Conservation (phyloP, 208 protist species). For the Acanthamoeba culbertsoni region DNA sequence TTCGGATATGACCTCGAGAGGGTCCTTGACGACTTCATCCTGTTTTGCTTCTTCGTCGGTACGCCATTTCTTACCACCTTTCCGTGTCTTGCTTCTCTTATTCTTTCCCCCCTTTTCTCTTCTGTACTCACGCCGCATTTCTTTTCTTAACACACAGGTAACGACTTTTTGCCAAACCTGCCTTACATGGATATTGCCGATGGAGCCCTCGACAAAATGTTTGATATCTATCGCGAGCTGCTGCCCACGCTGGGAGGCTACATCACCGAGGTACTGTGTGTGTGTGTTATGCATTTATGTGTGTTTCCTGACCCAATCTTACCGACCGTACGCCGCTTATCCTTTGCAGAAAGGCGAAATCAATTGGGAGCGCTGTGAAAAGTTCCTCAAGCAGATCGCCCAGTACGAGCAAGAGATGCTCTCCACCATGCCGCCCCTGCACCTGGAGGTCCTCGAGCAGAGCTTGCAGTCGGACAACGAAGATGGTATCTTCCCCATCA, state of each 20-base stretch:
- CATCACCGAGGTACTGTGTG: conserved; percentile 84
- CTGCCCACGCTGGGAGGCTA: conserved; percentile 84
- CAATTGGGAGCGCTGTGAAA: conserved; percentile 36
- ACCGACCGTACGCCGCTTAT: no score
- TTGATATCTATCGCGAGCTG: conserved; percentile 87
- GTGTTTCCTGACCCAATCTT: no score
- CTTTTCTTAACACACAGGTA: conserved; percentile 77
- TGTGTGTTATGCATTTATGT: no score
- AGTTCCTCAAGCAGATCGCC: conserved; percentile 37
- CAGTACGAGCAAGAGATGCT: conserved; percentile 57
- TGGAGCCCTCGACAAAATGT: conserved; percentile 88
- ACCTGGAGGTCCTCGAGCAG: conserved; percentile 52
- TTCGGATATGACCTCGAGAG: conserved; percentile 89
- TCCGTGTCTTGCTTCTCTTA: background rate
- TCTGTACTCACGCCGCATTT: no score
- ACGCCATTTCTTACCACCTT: background rate
- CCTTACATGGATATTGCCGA: conserved; percentile 94
- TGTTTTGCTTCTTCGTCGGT: conserved; percentile 97
- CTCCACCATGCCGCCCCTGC: conserved; percentile 32
- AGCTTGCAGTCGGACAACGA: conserved; percentile 12
- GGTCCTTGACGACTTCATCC: conserved; percentile 96
- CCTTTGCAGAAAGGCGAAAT: conserved; percentile 56
- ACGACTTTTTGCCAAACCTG: conserved; percentile 98
- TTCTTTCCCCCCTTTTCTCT: background rate
- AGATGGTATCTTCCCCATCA: conserved; percentile 5